Evolutionary conservation across 495 filamentous ascomycete species (phyloP), one percentile per base, ranked within the genome.

Genomic region (Hypoxylon fragiforme): DNA sequence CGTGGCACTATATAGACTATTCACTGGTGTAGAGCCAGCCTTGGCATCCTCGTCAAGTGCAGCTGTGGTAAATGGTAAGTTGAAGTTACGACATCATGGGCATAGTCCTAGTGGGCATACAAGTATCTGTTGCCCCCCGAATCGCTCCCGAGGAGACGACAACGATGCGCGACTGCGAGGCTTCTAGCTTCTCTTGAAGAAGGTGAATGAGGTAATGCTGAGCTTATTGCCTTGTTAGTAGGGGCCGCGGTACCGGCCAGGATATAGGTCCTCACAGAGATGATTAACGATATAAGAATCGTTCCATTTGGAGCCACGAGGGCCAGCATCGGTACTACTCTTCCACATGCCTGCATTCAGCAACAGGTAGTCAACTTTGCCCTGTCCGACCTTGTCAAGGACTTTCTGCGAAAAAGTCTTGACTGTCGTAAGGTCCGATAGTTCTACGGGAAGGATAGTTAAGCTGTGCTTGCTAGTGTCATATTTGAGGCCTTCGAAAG

Each of bases 131-230:
- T 0, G 76, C 67, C 0, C 15, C n/a, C 9, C 67, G 64, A 14
- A 75, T 32, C 0, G 65, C 68, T 3, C 73, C 75, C 1, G 73
- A 72, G 0, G 73, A 76, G 4, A 77, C 69, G 7, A 76, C 45
- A n/a, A 77, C 64, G 20, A 77, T 57, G 35, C 75, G 70, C 5
- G 69, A 54, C 11, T 57, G 54, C 6, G 67, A 71, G 3, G 57
- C 52, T 16, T 70, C 65, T n/a, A 75, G 56, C 43, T 74, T 76
- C 19, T 70, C 54, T 20, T 59, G 58, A 15, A 77, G 62, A 7
- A 75, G 41, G 30, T 77, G 72, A 7, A 62, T 42, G 6, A 77
- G 71, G 40, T 76, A 76, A 51, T 77, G 73, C 18, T 77, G 74
- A n/a, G 74, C 74, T 77, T 24, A 3, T 18, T 19, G 8, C 2